Percentiles rank a stretch among this genome's conserved stretches.
phyloP scores from a whole-genome alignment of 192 early-diverging fungal genomes.

The Backusella mclennaniae region DNA sequence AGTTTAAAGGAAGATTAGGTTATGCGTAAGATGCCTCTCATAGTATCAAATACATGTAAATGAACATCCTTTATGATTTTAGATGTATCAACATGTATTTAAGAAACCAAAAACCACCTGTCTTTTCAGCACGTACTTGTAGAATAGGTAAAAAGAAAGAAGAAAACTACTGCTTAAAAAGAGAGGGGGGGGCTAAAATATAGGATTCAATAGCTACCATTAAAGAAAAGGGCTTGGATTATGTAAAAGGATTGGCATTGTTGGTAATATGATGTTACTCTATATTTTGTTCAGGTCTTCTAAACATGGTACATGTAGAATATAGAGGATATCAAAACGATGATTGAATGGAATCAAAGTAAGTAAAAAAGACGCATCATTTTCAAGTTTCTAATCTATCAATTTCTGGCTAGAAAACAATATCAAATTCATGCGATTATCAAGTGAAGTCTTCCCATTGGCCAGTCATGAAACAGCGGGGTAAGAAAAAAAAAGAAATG shows the following conservation, averaged over 20 bases:
- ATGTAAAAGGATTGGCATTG: constrained; percentile 37
- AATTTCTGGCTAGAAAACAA: constrained; percentile 18
- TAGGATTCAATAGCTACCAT: constrained; percentile 30
- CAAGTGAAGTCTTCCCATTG: constrained; percentile 49
- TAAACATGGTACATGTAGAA: constrained; percentile 15
- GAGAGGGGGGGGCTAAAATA: not conserved
- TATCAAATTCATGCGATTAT: constrained; percentile 51
- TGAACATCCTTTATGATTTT: not conserved
- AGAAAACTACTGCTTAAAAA: not conserved
- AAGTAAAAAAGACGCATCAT: no score
- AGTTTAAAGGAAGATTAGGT: constrained; percentile 39
- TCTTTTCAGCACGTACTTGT: constrained; percentile 49
- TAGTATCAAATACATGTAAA: not conserved
- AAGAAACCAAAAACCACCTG: constrained; percentile 42
- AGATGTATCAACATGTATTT: constrained; percentile 48
- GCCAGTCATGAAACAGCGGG: constrained; percentile 43
- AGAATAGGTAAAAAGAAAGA: constrained; percentile 26
- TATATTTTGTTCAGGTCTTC: not conserved
- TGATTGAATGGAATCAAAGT: constrained; percentile 47
- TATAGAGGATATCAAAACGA: constrained; percentile 31
- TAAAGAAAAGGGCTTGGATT: constrained; percentile 34
- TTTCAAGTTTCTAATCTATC: not conserved
- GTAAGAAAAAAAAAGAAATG: constrained; percentile 17
- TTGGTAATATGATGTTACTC: constrained; percentile 7
- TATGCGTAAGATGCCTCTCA: constrained; percentile 32